Evolutionary conservation across 2,329 filamentous ascomycete genomes (phyloP), one percentile per base, ranked within the genome.

Genomic region (Aspergillus latus): DNA sequence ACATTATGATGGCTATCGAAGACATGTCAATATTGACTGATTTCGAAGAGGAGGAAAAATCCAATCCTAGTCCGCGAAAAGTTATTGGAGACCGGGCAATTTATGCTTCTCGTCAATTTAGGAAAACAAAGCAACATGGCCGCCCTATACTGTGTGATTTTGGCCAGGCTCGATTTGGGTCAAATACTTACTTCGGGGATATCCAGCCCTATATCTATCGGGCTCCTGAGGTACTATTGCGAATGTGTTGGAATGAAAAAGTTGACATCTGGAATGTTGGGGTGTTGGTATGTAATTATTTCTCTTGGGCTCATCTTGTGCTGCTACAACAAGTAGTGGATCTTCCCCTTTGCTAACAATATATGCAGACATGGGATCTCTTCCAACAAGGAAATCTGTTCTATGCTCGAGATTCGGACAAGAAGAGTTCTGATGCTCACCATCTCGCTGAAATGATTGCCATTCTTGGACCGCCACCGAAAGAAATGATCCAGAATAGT

Each of bases 161-260:
- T 62, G 71, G 71, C 7, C 65, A 71, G 42, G 71, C 70, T 21
- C 61, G 64, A 29, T 66, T 66, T 62, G 70, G 72, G 28, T 59
- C 62, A 8, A 51, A 65, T 13, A 64, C 76, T 62, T 57, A 76
- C 67, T 28, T 9, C 11, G 47, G n/a, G 5, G 47, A 40, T 15
- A 60, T 82, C 72, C 57, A 84, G 37, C 67, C 68, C 5, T 58
- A 66, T 54, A 62, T 70, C 21, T 71, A 72, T 36, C 53, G 66
- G 48, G 56, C 56, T 2, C 47, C 52, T 0, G 51, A 58, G 43
- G 56, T 54, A 1, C 9, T 52, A 9, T 52, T 58, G 26, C 29
- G 50, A 8, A 51, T 54, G 36, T 11, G 32, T 4, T 58, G 48
- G 56, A 29, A 49, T 7, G 30, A 34, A 1, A 36, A 37, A 10